Evolutionary conservation across 1,139 yeast genomes (phyloP).

Genomic region (Protomyces pachydermus): DNA sequence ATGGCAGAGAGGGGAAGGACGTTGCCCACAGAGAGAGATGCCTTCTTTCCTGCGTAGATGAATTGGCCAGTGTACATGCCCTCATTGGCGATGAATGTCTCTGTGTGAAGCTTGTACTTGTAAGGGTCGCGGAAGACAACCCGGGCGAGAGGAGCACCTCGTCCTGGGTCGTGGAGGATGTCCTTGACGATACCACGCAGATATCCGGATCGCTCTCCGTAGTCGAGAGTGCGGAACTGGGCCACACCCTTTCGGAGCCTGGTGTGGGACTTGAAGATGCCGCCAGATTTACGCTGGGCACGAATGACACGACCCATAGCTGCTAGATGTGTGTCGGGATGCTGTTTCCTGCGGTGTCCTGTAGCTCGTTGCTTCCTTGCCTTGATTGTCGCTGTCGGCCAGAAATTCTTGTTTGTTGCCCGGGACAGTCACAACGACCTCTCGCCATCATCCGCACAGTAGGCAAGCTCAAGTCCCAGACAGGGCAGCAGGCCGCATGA

Average conservation of each 20-base stretch:
- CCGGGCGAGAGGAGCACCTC: constrained; percentile 99
- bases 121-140: constrained; percentile 99
- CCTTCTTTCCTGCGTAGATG: constrained; percentile 98
- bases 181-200: constrained; percentile 98
- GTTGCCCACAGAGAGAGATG: constrained; percentile 96
- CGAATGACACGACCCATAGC: constrained; percentile 95
- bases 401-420: too few species aligned
- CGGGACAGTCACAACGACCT: too few species aligned
- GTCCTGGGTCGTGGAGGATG: constrained; percentile 98
- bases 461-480: too few species aligned
- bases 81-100: constrained; percentile 98
- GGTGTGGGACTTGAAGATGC: constrained; percentile 99
- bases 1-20: constrained; percentile 92
- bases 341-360: background rate
- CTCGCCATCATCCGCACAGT: too few species aligned
- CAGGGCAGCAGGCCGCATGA: background rate
- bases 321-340: background rate
- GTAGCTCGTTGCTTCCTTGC: background rate
- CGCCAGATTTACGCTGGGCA: constrained; percentile 99
- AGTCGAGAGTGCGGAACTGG: constrained; percentile 98
- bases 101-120: constrained; percentile 96
- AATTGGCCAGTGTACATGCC: constrained; percentile 99
- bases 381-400: too few species aligned
- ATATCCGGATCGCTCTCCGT: constrained; percentile 99
- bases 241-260: constrained; percentile 99